Percentiles rank a stretch among this genome's conserved stretches.
These are phyloP conservation scores for Bryum argenteum DNA, from an alignment of 225 moss, liverwort and hornwort genomes.

Conservation along the genomic window DNA sequence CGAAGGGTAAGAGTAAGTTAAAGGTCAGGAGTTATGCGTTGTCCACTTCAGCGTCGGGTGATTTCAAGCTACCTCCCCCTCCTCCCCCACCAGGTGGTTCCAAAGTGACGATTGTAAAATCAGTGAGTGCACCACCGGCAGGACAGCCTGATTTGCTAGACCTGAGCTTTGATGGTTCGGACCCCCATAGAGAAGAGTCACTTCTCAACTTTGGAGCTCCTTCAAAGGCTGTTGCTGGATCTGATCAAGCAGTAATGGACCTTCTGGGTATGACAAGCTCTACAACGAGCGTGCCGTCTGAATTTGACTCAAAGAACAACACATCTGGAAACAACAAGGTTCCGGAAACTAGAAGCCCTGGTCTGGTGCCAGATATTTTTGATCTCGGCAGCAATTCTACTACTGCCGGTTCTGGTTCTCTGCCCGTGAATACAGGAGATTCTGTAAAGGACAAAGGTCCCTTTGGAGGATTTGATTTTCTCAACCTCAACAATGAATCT, in stretches of 20 bases:
- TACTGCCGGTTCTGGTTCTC: slow-evolving; percentile 33
- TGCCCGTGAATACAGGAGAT: slow-evolving; percentile 18
- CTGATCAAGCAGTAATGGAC: slow-evolving; percentile 48
- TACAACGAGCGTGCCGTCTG: slow-evolving; percentile 21
- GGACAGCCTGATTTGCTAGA: slow-evolving; percentile 53
- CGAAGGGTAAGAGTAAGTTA: slow-evolving; percentile 37
- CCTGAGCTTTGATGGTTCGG: slow-evolving; percentile 37
- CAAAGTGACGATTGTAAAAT: slow-evolving; percentile 42
- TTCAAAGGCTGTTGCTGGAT: slow-evolving; percentile 37
- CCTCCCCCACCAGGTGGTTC: slow-evolving; percentile 66
- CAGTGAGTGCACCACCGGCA: slow-evolving; percentile 31
- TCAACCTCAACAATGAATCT: slow-evolving; percentile 32
- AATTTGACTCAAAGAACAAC: slow-evolving; percentile 21
- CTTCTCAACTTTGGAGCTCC: slow-evolving; percentile 34
- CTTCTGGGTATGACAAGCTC: slow-evolving; percentile 44
- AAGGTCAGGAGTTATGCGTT: slow-evolving; percentile 39
- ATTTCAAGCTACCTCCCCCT: slow-evolving; percentile 64
- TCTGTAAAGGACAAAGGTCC: slow-evolving; percentile 28
- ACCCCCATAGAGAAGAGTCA: slow-evolving; percentile 25
- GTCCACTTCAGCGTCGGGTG: slow-evolving; percentile 34
- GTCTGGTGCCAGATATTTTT: slow-evolving; percentile 45
- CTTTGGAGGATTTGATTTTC: slow-evolving; percentile 38
- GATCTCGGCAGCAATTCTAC: slow-evolving; percentile 32
- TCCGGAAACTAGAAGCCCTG: slow-evolving; percentile 36
- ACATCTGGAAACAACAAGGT: slow-evolving; percentile 24